These are phyloP conservation scores for Ustilago cynodontis DNA, from an alignment of 1,284 basidiomycete genomes.

Conservation along the genomic window DNA sequence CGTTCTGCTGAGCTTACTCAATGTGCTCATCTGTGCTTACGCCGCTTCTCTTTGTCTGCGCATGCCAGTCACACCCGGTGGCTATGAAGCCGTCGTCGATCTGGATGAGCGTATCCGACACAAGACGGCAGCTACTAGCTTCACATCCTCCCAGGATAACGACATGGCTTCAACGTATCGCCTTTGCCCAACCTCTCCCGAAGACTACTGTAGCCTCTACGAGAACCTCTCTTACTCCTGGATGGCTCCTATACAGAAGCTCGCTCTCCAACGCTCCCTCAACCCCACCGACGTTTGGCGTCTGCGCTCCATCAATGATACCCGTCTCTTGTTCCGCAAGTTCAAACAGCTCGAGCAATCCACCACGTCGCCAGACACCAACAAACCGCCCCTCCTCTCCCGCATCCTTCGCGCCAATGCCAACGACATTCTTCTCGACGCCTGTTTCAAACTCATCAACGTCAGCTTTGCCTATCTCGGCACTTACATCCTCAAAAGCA, in stretches of 20 bases:
- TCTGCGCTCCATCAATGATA: slow-evolving; percentile 56
- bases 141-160: slow-evolving; percentile 10
- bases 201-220: slow-evolving; percentile 55
- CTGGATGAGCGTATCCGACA: slow-evolving; percentile 35
- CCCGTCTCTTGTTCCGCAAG: slow-evolving; percentile 46
- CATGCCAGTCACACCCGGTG: slow-evolving; percentile 55
- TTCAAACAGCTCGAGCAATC: slow-evolving; percentile 28
- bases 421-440: slow-evolving; percentile 56
- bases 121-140: slow-evolving; percentile 12
- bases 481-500: slow-evolving; percentile 53
- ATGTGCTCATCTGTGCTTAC: slow-evolving; percentile 24
- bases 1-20: slow-evolving; percentile 12
- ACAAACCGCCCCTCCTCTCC: slow-evolving; percentile 28
- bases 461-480: slow-evolving; percentile 60
- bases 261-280: slow-evolving; percentile 47
- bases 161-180: slow-evolving; percentile 39
- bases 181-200: slow-evolving; percentile 58
- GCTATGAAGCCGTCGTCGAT: slow-evolving; percentile 49
- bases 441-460: slow-evolving; percentile 53
- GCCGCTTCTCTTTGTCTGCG: slow-evolving; percentile 30
- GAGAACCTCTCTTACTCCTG: slow-evolving; percentile 56
- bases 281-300: slow-evolving; percentile 58
- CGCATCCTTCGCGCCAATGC: slow-evolving; percentile 55
- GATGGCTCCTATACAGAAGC: slow-evolving; percentile 58
- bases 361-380: not conserved